Conservation (phyloP, 2,329 filamentous ascomycete species). For the Diaporthe nobilis region DNA sequence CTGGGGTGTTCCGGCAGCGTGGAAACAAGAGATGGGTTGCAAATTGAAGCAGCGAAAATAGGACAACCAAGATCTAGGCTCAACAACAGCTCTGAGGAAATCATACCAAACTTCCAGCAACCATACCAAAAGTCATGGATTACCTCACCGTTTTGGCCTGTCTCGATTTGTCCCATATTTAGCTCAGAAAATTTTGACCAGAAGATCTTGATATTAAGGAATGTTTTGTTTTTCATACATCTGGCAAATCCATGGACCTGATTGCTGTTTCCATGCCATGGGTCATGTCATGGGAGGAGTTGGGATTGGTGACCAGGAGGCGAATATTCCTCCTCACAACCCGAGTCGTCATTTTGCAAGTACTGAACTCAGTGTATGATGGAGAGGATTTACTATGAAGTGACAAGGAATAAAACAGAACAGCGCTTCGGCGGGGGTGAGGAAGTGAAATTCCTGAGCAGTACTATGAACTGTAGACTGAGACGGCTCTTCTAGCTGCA, state of each 20-base stretch:
- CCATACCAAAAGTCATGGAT: not conserved
- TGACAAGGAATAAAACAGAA: not conserved
- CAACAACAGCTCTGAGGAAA: not conserved
- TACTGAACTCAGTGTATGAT: not conserved
- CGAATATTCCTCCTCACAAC: conserved; percentile 53
- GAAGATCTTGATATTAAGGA: not conserved
- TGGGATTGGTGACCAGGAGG: conserved; percentile 84
- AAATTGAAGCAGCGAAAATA: not conserved
- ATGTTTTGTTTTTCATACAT: conserved; percentile 50
- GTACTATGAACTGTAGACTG: not conserved
- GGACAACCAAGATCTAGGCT: not conserved
- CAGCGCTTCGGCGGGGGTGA: not conserved
- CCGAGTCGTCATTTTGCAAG: conserved; percentile 47
- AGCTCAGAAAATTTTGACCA: not conserved
- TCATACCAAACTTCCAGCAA: not conserved
- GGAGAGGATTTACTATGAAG: not conserved
- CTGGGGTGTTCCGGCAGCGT: not conserved
- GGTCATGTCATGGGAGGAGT: conserved; percentile 82
- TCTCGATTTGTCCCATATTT: not conserved
- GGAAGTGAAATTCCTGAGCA: not conserved
- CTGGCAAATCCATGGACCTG: conserved; percentile 55
- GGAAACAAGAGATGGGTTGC: not conserved
- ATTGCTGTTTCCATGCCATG: conserved; percentile 70
- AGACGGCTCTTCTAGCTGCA: not conserved
- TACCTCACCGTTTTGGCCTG: not conserved